Conservation (phyloP, 1,284 basidiomycete genomes). For the Wallemia ichthyophaga region DNA sequence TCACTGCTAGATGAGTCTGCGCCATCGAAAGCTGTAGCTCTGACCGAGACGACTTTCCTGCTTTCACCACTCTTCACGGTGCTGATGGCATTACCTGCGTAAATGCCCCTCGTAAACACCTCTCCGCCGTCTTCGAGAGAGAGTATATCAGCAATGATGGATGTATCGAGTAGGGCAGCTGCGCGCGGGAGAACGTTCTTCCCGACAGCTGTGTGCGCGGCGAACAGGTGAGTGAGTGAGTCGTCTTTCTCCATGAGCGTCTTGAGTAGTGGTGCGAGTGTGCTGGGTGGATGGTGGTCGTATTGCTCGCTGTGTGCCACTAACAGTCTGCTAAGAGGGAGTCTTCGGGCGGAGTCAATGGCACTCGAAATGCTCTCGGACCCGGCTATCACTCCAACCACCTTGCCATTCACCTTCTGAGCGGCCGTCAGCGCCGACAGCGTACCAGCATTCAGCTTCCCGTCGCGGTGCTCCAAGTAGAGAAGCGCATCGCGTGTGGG, state of each 20-base stretch:
- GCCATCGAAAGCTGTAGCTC: conserved; percentile 73
- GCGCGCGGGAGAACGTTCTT: conserved; percentile 48
- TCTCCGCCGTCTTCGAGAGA: conserved; percentile 41
- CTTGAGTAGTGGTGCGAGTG: conserved; percentile 23
- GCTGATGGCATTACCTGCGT: conserved; percentile 90
- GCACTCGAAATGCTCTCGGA: conserved; percentile 33
- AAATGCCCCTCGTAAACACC: conserved; percentile 75
- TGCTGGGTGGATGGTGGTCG: conserved; percentile 12
- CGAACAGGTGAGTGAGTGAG: conserved; percentile 51
- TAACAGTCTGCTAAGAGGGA: conserved; percentile 11
- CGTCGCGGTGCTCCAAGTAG: conserved; percentile 59
- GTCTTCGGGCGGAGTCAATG: conserved; percentile 53
- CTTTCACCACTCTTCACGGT: conserved; percentile 50
- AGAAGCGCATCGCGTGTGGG: conserved; percentile 25
- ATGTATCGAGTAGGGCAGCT: conserved; percentile 36
- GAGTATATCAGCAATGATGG: conserved; percentile 70
- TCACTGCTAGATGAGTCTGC: conserved; percentile 21
- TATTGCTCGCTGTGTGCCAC: conserved; percentile 22
- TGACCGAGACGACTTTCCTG: conserved; percentile 72
- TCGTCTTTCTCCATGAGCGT: conserved; percentile 19
- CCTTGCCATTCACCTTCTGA: conserved; percentile 39
- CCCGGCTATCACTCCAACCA: conserved; percentile 65
- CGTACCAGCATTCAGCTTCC: conserved; percentile 51
- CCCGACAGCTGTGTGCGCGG: conserved; percentile 40
- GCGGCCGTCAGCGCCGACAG: conserved; percentile 74